Evolutionary conservation across 257 asterid species (phyloP).

Genomic region (Capsicum rhomboideum): DNA sequence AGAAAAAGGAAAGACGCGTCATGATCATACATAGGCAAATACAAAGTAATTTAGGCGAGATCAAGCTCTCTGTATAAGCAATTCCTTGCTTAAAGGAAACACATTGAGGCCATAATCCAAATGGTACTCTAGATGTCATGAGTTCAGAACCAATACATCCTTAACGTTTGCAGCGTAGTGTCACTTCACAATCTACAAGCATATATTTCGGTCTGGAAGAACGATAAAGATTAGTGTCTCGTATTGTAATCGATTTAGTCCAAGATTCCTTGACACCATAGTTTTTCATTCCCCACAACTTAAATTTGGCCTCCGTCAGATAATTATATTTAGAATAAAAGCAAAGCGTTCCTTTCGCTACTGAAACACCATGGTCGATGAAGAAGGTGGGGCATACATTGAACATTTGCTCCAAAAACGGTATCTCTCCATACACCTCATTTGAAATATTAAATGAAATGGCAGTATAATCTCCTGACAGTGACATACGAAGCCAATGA

Average conservation of each 20-base stretch:
- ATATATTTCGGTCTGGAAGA: not conserved
- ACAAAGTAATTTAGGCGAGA: too few relatives aligned
- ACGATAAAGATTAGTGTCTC: not conserved
- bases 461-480: not conserved
- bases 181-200: not conserved
- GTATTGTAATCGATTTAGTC: not conserved
- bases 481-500: not conserved
- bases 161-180: too few relatives aligned
- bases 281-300: constrained; percentile 2
- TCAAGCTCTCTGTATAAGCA: too few relatives aligned
- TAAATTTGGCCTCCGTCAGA: not conserved
- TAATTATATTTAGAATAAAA: not conserved
- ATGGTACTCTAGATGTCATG: not conserved
- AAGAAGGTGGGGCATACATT: not conserved
- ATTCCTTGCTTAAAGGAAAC: too few relatives aligned
- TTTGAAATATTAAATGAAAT: not conserved
- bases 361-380: not conserved
- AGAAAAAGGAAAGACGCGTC: too few relatives aligned
- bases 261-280: not conserved
- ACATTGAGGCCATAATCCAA: too few relatives aligned
- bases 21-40: too few relatives aligned
- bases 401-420: not conserved
- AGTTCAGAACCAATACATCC: not conserved
- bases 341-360: not conserved
- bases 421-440: not conserved